Evolutionary conservation across 257 asterid species (phyloP).

Genomic region (Fraxinus cuspidata): DNA sequence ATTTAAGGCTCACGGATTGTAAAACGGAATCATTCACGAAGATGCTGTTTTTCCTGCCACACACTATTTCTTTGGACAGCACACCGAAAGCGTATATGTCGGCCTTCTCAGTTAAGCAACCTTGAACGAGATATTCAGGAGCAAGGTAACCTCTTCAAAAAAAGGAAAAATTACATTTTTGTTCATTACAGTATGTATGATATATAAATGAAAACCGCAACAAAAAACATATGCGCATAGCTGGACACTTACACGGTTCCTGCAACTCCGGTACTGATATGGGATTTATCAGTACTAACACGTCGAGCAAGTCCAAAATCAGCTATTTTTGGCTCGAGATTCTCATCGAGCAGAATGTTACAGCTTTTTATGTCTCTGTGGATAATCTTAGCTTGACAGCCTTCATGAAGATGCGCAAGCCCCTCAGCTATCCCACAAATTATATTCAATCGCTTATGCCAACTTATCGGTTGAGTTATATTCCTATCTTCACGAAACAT

Average conservation of each 20-base stretch:
- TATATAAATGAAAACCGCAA: neutral
- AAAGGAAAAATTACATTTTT: neutral
- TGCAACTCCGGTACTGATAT: conserved; percentile 91
- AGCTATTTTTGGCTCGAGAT: conserved; percentile 46
- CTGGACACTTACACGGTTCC: conserved; percentile 73
- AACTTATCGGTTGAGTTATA: conserved; percentile 48
- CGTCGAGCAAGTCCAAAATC: conserved; percentile 92
- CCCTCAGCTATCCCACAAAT: conserved; percentile 90
- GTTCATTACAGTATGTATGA: neutral
- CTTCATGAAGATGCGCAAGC: conserved; percentile 73
- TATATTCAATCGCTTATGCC: conserved; percentile 71
- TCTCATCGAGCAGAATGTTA: conserved; percentile 37
- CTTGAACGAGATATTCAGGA: conserved; percentile 87
- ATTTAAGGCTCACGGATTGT: conserved; percentile 19
- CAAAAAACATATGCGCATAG: neutral
- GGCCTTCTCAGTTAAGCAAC: conserved; percentile 92
- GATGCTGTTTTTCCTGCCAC: conserved; percentile 74
- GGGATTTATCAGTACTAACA: conserved; percentile 73
- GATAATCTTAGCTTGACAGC: conserved; percentile 57
- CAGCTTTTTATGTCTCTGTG: conserved; percentile 90
- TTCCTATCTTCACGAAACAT: conserved; percentile 48
- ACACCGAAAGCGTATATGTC: conserved; percentile 85
- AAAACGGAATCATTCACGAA: conserved; percentile 64
- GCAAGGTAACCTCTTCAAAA: conserved; percentile 89
- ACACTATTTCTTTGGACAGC: conserved; percentile 69